Base-by-base conservation (phyloP, 345 rosid genomes). In the Toxicodendron radicans region DNA sequence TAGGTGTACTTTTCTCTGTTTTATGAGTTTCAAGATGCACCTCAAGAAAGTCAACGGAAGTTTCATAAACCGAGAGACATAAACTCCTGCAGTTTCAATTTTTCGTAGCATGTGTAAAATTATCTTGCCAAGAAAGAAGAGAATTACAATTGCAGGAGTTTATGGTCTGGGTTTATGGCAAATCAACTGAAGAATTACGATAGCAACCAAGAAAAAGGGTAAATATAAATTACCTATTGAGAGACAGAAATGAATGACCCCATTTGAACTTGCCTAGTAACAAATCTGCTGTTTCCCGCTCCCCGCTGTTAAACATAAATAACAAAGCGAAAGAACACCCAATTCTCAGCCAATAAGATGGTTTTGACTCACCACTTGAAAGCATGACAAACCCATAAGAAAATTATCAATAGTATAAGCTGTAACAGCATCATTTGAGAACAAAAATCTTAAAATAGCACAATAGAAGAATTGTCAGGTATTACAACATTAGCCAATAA, bases 241-340 rank as follows among this genome's bases (percentile, higher is more conserved):
- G 89, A 61, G 97, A 93, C 76, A 89, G 79, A 82, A 95, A 95
- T 53, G 97, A 95, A 89, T 95, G 98, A 68, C 98, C 98, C 99
- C 99, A 95, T 75, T 95, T 95, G 84, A 95, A 95, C 88, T 93
- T 95, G 59, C 90, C 90, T 35, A 95, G 88, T 84, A 95, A 88
- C 78, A 88, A 80, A 58, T 91, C 74, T 46, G 90, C 97, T 61
- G 92, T 87, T 83, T 90, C 97, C 80, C 85, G 86, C 80, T 95
- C 99, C 66, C 98, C 97, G 70, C 99, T 95, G 90, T 68, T 71
- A 53, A 20, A 66, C 46, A 79, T 59, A 71, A 27, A 70, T 16
- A 3, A 48, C 10, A 80, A 68, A 23, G 45, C 30, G 32, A 77
- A 32, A 67, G 14, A 2, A n/a, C 17, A 35, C 20, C 49, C n/a